Evolutionary conservation across 306 rosid species (phyloP).

Genomic region (Senna siamea): DNA sequence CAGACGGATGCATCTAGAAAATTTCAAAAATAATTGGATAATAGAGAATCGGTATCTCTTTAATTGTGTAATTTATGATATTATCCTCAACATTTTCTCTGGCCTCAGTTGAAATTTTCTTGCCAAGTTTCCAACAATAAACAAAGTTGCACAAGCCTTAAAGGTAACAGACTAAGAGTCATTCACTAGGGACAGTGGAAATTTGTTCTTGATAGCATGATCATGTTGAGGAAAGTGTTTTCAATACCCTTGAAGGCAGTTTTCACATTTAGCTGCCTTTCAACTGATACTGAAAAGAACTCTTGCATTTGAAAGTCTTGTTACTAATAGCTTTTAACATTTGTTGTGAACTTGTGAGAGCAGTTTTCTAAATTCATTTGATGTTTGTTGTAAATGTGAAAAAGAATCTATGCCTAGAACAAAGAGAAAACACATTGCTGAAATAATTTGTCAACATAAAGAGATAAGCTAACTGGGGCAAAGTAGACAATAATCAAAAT

Average conservation of each 20-base stretch:
- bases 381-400: background rate
- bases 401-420: background rate
- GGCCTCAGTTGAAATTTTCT: background rate
- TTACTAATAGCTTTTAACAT: background rate
- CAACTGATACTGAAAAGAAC: constrained; percentile 1
- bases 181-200: background rate
- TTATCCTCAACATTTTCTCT: background rate
- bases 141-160: background rate
- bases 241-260: background rate
- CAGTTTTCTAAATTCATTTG: constrained; percentile 8
- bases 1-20: too few species aligned
- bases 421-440: background rate
- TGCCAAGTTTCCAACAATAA: background rate
- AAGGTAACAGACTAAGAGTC: too few species aligned
- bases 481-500: background rate
- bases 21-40: too few species aligned
- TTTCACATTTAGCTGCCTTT: background rate
- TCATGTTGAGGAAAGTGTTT: background rate
- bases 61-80: background rate
- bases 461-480: background rate
- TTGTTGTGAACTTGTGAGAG: background rate
- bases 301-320: background rate
- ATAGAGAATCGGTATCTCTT: too few species aligned
- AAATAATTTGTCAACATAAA: background rate
- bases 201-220: background rate